phyloP scores from a whole-genome alignment of 179 eudicot genomes.

The Actinidia chinensis region DNA sequence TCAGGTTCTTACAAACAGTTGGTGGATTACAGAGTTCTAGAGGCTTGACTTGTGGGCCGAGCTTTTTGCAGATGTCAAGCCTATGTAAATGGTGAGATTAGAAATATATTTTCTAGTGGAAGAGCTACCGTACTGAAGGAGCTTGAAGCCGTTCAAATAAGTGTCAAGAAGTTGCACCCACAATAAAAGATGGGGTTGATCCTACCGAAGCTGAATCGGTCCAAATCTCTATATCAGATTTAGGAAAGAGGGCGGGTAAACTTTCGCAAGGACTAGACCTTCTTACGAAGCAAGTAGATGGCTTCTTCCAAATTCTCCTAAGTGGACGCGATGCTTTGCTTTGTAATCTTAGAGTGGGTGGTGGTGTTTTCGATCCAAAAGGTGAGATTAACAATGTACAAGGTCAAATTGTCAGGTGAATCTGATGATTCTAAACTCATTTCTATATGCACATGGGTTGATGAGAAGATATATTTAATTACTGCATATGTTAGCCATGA shows the following conservation, averaged over 20 bases:
- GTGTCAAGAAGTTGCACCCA: constrained; percentile 45
- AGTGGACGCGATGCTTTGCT: constrained; percentile 82
- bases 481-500: no score
- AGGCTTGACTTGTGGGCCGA: constrained; percentile 63
- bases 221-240: constrained; percentile 29
- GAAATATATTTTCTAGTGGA: constrained; percentile 37
- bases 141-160: constrained; percentile 53
- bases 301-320: constrained; percentile 70
- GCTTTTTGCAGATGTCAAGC: constrained; percentile 57
- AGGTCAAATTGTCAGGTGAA: constrained; percentile 34
- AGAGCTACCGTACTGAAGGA: constrained; percentile 52
- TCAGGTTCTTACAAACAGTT: constrained; percentile 54
- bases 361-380: constrained; percentile 31
- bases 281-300: constrained; percentile 65
- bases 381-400: constrained; percentile 30
- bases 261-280: constrained; percentile 65
- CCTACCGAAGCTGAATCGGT: constrained; percentile 35
- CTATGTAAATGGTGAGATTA: constrained; percentile 51
- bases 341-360: constrained; percentile 60
- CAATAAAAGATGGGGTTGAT: constrained; percentile 41
- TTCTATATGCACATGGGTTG: constrained; percentile 7
- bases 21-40: constrained; percentile 47
- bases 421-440: not conserved
- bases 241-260: constrained; percentile 41
- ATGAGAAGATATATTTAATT: no score